Base-by-base conservation (phyloP, 441 rosid species). In the Francoa sonchifolia region DNA sequence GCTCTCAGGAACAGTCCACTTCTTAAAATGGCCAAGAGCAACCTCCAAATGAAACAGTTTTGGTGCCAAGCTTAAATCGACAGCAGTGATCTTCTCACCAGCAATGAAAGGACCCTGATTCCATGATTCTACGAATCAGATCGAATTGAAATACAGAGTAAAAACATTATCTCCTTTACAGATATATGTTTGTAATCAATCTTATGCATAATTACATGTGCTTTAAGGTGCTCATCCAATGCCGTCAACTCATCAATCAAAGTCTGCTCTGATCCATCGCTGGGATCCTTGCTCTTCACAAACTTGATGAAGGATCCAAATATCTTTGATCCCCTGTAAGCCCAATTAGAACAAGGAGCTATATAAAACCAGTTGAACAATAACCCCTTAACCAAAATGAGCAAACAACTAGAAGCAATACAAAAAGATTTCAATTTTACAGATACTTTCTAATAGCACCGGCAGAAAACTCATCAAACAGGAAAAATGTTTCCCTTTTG, bases 1-100 rank as follows among this genome's bases (percentile, higher is more conserved):
- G 44, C 52, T 59, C 63, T 72, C 79, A 25, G 93, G 94, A 45
- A 79, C 23, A 33, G 67, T 57, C 94, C 94, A 82, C 2, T 73
- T 74, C 85, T 85, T 90, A 58, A 76, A 90, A 54, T 90, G 93
- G 50, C 72, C 85, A 47, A 82, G 84, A 59, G 71, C 77, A 39
- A 69, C 26, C 69, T 77, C 78, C 1, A 89, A 71, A 61, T 89
- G 98, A 67, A 74, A 79, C 54, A 90, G 69, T 68, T 90, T 85
- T 6, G 98, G 95, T 43, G 69, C 87, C 72, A 90, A 71, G 72
- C 82, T 68, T 56, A 90, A 50, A 72, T 90, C 98, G 38, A 36
- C 69, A 13, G 78, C 93, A 46, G 79, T 74, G 35, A 80, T 40
- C 58, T 74, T 79, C 41, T 62, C 82, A 12, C 87, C 93, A 56